Evolutionary conservation across 345 rosid genomes (phyloP).

Genomic region (Turritis glabra): DNA sequence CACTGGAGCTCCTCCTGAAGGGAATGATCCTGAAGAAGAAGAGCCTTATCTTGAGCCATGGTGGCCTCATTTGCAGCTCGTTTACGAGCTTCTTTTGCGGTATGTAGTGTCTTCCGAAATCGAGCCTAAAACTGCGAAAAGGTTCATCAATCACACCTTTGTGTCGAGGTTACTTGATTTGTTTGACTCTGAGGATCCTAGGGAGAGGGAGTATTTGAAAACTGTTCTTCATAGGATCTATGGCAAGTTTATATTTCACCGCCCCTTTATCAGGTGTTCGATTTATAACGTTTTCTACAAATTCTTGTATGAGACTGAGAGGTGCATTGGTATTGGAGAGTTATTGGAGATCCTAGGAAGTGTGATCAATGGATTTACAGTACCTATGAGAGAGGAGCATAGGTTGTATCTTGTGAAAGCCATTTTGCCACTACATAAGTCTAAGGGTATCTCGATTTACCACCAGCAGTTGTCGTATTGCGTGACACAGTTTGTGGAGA

Average conservation of each 20-base stretch:
- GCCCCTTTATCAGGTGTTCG: constrained; percentile 55
- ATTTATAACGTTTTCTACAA: constrained; percentile 52
- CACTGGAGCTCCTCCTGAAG: constrained; percentile 44
- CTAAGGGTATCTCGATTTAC: constrained; percentile 40
- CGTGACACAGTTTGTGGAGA: constrained; percentile 49
- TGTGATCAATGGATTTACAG: constrained; percentile 46
- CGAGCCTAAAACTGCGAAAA: constrained; percentile 51
- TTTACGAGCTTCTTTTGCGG: constrained; percentile 48
- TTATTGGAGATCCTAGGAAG: constrained; percentile 53
- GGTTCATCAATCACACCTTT: constrained; percentile 53
- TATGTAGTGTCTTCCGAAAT: constrained; percentile 47
- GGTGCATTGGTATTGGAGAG: constrained; percentile 51
- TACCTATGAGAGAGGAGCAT: constrained; percentile 57
- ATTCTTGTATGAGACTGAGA: constrained; percentile 47
- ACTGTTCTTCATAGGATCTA: constrained; percentile 63
- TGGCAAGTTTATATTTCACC: constrained; percentile 60
- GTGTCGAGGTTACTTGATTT: constrained; percentile 51
- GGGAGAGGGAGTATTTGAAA: constrained; percentile 70
- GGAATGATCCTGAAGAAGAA: constrained; percentile 49
- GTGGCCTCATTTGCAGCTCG: constrained; percentile 54
- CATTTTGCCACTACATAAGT: constrained; percentile 51
- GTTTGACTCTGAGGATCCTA: constrained; percentile 64
- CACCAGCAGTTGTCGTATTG: constrained; percentile 53
- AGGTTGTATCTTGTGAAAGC: constrained; percentile 50
- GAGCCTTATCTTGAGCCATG: constrained; percentile 50